Evolutionary conservation across 1,284 basidiomycete genomes (phyloP), one percentile per base, ranked within the genome.

Genomic region (Rhodotorula mucilaginosa): DNA sequence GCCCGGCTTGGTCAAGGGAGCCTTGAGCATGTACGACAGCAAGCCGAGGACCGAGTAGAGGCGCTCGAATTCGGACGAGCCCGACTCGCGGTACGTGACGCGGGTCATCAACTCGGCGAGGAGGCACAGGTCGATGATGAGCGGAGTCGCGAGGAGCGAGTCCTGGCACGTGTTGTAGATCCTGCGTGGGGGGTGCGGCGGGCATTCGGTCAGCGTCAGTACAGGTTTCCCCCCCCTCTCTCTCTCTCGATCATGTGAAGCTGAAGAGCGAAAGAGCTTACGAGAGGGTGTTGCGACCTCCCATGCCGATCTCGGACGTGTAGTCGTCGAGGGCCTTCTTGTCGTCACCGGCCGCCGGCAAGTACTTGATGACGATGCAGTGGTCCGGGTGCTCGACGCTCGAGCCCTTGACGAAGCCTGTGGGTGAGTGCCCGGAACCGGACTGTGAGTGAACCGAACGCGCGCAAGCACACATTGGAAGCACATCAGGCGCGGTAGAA

Each of bases 311-410:
- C 81, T 68, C 96, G 21, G 92, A 95, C 83, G 94, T 95, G 85
- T 98, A 98, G 86, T 98, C 96, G 83, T 98, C 96, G 85, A 99
- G 94, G 58, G 96, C 96, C 67, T 93, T 88, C 87, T 94, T 97
- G 77, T 92, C 93, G 84, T 99, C 97, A 63, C 95, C 94, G 63
- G 97, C 95, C 52, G 93, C 92, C 46, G 91, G 92, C 21, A 93
- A 88, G 72, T 81, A 66, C 63, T 68, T 72, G 67, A 72, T 72
- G 29, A 72, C 70, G 71, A 98, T 91, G 80, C 96, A 88, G 82
- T 98, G 97, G 83, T 98, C 96, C 39, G 96, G 96, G 82, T 97
- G 94, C 83, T 95, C 93, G 79, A 91, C 91, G 83, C 92, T 91
- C 47, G 71, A 46, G 26, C 79, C 81, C 26, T 78, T 75, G 47